Percentiles rank a stretch among this genome's conserved stretches.
phyloP scores from a whole-genome alignment of 805 yeast species.

The Huiozyma naganishii region DNA sequence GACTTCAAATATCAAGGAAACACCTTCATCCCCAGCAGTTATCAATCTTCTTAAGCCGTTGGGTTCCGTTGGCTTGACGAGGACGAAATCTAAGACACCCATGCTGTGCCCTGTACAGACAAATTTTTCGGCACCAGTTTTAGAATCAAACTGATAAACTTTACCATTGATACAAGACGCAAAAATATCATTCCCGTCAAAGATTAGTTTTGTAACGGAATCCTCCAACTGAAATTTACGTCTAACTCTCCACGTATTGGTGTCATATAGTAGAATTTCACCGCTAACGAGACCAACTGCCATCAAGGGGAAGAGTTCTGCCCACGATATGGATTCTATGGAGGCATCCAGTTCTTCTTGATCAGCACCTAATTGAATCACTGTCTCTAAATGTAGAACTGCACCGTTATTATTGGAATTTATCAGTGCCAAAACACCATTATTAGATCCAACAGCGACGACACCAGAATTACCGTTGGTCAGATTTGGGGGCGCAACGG shows the following conservation, averaged over 20 bases:
- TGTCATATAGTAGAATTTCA: slow-evolving; percentile 69
- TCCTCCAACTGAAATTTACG: slow-evolving; percentile 60
- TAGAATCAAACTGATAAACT: slow-evolving; percentile 77
- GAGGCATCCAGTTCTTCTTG: slow-evolving; percentile 57
- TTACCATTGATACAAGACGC: slow-evolving; percentile 80
- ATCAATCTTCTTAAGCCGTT: slow-evolving; percentile 40
- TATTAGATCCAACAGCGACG: slow-evolving; percentile 76
- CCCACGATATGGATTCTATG: slow-evolving; percentile 77
- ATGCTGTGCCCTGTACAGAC: slow-evolving; percentile 85
- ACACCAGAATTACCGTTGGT: slow-evolving; percentile 41
- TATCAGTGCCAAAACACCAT: slow-evolving; percentile 73
- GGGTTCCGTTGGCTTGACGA: slow-evolving; percentile 36
- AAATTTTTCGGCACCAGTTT: slow-evolving; percentile 70
- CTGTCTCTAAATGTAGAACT: slow-evolving; percentile 53
- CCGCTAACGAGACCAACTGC: slow-evolving; percentile 91
- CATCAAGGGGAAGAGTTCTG: slow-evolving; percentile 48
- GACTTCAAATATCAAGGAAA: slow-evolving; percentile 57
- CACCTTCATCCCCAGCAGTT: slow-evolving; percentile 97
- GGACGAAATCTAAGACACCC: slow-evolving; percentile 82
- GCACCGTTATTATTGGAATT: slow-evolving; percentile 60
- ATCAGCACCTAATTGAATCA: slow-evolving; percentile 44
- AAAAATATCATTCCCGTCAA: slow-evolving; percentile 46
- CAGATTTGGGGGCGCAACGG: slow-evolving; percentile 26
- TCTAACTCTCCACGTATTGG: slow-evolving; percentile 80
- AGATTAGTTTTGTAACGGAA: slow-evolving; percentile 71